A percentile compares a stretch with the other conserved stretches of the same genome.
phyloP scores from a whole-genome alignment of 495 filamentous ascomycete species.

The Paragyromitra xinjiangensis region DNA sequence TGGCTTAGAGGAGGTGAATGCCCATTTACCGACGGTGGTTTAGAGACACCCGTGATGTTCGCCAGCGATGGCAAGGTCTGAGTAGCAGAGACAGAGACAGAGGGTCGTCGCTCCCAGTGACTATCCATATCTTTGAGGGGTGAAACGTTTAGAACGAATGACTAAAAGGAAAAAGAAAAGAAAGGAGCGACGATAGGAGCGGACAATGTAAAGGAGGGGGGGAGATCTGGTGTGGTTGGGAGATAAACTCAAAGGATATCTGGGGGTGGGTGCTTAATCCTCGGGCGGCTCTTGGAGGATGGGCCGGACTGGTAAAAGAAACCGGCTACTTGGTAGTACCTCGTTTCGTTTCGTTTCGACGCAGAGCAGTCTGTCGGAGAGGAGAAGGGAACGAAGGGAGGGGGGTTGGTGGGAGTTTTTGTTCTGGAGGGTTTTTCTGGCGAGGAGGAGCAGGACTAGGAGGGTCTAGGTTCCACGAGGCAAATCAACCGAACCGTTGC shows the following conservation, averaged over 20 bases:
- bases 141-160: slow-evolving; percentile 45
- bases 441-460: slow-evolving; percentile 41
- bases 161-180: slow-evolving; percentile 46
- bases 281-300: slow-evolving; percentile 4
- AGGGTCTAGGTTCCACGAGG: slow-evolving; percentile 55
- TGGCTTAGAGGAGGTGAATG: slow-evolving; percentile 51
- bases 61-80: slow-evolving; percentile 54
- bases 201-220: slow-evolving; percentile 26
- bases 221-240: slow-evolving; percentile 25
- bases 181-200: slow-evolving; percentile 41
- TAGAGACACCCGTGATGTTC: slow-evolving; percentile 53
- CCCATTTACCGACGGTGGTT: slow-evolving; percentile 49
- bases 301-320: slow-evolving; percentile 24
- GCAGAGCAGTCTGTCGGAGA: slow-evolving; percentile 42
- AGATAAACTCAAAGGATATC: slow-evolving; percentile 14
- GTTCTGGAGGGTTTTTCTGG: slow-evolving; percentile 48
- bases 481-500: slow-evolving; percentile 55
- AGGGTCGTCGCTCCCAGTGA: slow-evolving; percentile 50
- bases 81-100: slow-evolving; percentile 45
- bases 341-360: slow-evolving; percentile 48
- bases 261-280: slow-evolving; percentile 7
- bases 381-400: slow-evolving; percentile 45
- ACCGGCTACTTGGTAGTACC: slow-evolving; percentile 15
- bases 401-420: slow-evolving; percentile 51
- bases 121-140: slow-evolving; percentile 30